Base-by-base conservation (phyloP, 139 green algal genomes). In the Chlamydomonas schloesseri region DNA sequence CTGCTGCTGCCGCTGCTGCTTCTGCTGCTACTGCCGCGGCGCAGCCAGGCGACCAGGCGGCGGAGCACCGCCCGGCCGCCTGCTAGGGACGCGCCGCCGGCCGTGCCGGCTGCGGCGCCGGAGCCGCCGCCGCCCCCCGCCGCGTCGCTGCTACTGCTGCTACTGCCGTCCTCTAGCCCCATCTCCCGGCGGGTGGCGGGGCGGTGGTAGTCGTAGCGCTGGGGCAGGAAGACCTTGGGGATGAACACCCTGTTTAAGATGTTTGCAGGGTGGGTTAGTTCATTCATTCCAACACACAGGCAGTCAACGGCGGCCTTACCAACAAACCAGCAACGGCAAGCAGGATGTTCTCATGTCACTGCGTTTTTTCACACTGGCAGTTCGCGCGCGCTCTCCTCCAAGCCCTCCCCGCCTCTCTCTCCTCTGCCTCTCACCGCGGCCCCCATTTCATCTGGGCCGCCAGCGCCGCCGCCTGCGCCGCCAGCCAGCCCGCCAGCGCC, bases 161-260 rank as follows among this genome's bases (percentile, higher is more conserved):
- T n/a, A n/a, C n/a, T 0, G 15, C 21, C 10, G 76, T 73, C 55
- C 2, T 87, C 70, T 2, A 62, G 15, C 21, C 70, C 70, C n/a
- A 73, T 71, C 31, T 82, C 67, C 24, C 68, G 84, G 9, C 21
- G 26, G 21, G 57, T 72, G 34, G 84, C 75, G 34, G 71, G 9
- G 1, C 90, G 84, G 58, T 90, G 72, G 36, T 98, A 99, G 88
- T 98, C 93, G 80, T 98, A 98, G 58, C 95, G 94, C 1, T 91
- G 81, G 2, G 96, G 95, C 64, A 97, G 81, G 73, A 96, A 94
- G 24, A 86, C 42, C 70, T 83, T 76, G 5, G 96, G 96, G 14
- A 99, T 84, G 88, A 97, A 96, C 28, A 77, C 69, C 73, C 87
- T 85, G 42, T 50, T 5, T 50, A 8, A 13, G 42, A n/a, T n/a